Percentiles rank a stretch among this genome's conserved stretches.
These are phyloP conservation scores for Irpex sp. DNA, from an alignment of 1,284 basidiomycete species.

Conservation along the genomic window DNA sequence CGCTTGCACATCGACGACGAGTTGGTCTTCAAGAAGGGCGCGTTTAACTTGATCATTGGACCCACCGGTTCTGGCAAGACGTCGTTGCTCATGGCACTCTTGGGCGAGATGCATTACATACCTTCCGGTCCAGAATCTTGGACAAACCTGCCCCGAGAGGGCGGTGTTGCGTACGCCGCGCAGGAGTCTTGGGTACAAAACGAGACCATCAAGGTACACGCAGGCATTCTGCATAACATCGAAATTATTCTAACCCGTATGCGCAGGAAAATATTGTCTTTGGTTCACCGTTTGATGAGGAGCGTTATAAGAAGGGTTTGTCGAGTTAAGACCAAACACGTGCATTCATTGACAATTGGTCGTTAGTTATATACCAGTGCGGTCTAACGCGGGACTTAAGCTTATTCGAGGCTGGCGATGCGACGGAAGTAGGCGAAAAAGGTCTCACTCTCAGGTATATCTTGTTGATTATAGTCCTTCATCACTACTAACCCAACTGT, in stretches of 20 bases:
- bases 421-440: conserved; percentile 69
- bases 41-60: conserved; percentile 62
- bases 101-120: conserved; percentile 62
- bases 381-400: conserved; percentile 59
- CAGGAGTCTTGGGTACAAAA: conserved; percentile 75
- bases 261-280: conserved; percentile 41
- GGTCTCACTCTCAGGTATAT: conserved; percentile 49
- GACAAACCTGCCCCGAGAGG: conserved; percentile 60
- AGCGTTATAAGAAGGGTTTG: conserved; percentile 39
- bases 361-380: conserved; percentile 56
- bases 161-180: conserved; percentile 69
- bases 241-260: not conserved
- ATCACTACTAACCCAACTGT: not conserved
- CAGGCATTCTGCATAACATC: not conserved
- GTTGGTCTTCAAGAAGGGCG: conserved; percentile 52
- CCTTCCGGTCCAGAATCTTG: conserved; percentile 52
- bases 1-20: conserved; percentile 47
- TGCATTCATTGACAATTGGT: conserved; percentile 26
- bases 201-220: conserved; percentile 37
- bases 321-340: not conserved
- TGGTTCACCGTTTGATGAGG: conserved; percentile 39
- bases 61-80: conserved; percentile 55
- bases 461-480: not conserved
- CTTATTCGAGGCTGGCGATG: conserved; percentile 69
- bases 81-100: conserved; percentile 50